A percentile compares a stretch with the other conserved stretches of the same genome.
Evolutionary conservation across 495 filamentous ascomycete genomes (phyloP).

Genomic region (Xylaria curta): DNA sequence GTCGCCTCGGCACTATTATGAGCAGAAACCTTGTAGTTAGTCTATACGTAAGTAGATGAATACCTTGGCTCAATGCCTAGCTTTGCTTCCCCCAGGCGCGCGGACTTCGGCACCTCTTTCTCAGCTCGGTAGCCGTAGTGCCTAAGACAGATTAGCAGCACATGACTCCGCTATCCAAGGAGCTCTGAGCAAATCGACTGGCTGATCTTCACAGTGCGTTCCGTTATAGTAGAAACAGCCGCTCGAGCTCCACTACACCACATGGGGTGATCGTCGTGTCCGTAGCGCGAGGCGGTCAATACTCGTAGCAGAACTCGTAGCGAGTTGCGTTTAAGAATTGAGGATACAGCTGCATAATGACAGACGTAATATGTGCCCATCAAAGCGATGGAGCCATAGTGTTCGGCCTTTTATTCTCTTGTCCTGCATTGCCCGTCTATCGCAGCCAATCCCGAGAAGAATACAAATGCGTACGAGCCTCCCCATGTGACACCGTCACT

Average conservation of each 20-base stretch:
- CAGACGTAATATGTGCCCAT: not conserved
- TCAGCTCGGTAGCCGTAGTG: slow-evolving; percentile 10
- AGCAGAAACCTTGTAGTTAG: not conserved
- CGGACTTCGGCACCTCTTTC: slow-evolving; percentile 9
- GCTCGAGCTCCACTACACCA: slow-evolving; percentile 9
- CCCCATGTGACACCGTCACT: not conserved
- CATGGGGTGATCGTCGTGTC: not conserved
- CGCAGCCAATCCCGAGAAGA: not conserved
- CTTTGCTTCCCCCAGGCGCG: not conserved
- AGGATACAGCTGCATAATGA: not conserved
- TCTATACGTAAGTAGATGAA: not conserved
- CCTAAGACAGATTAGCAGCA: slow-evolving; percentile 6
- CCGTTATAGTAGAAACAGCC: not conserved
- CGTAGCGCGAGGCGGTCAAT: slow-evolving; percentile 14
- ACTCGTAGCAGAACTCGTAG: not conserved
- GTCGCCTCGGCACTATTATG: not conserved
- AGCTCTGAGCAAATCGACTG: not conserved
- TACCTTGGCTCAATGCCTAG: not conserved
- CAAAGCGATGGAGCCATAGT: not conserved
- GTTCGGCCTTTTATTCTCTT: not conserved
- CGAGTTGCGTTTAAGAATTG: not conserved
- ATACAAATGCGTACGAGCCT: not conserved
- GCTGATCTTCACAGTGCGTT: slow-evolving; percentile 14
- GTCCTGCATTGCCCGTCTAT: slow-evolving; percentile 6
- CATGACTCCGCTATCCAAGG: not conserved